Evolutionary conservation across 352 stramenopile species (phyloP), one percentile per base, ranked within the genome.

Genomic region (Phytophthora multivora): DNA sequence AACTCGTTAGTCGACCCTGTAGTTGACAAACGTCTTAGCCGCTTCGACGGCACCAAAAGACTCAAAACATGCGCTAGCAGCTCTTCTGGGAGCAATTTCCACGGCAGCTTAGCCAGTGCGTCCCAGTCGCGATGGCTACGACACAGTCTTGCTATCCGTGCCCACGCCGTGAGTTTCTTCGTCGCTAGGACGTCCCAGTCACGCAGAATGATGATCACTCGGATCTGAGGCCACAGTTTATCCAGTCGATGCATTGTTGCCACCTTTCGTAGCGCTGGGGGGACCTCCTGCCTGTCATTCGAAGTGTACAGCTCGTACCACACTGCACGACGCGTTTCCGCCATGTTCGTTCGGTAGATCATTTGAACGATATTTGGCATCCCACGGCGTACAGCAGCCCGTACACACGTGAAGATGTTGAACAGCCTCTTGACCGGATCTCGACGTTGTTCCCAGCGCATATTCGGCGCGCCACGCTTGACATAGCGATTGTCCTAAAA

Each of bases 321-420:
- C 15, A 28, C 40, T 5, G 48, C 57, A 41, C 48, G 57, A 5
- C 30, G 57, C 16, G 40, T 53, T 25, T 65, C 57, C 6, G 18
- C 33, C 8, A 41, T 40, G n/a, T 59, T 65, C 21, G 52, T 6
- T n/a, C 48, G 12, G 23, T 53, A 51, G n/a, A 65, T 65, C 6
- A 23, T 13, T 23, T 23, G 18, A 7, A 65, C 57, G 5, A 65
- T 43, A 33, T 15, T 19, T 11, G 16, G 10, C 48, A 59, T 59
- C 0, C 16, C 25, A 26, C 40, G 53, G 15, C 40, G 47, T 12
- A 65, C 18, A 15, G 57, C 57, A 47, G 48, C 46, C 7, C 40
- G 47, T 3, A 65, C 57, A 47, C 57, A 59, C 11, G 57, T 65
- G 41, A 49, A 59, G 4, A 65, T 36, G 23, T 59, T 59, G 57